These are phyloP conservation scores for Pythium apleroticum DNA, from an alignment of 352 stramenopile genomes.

Conservation along the genomic window DNA sequence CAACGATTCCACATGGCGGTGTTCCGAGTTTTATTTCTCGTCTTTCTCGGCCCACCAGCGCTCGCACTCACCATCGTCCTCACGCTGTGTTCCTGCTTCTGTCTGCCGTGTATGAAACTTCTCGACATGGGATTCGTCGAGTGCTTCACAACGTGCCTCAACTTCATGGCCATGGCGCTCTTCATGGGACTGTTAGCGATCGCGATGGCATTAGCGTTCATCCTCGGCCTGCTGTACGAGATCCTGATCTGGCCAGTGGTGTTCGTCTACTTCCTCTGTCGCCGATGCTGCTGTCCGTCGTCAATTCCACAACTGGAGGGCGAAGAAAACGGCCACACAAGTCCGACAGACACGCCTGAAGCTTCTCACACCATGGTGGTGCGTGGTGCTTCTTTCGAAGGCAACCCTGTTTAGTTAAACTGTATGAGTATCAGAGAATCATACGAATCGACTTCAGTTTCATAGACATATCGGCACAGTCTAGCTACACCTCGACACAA, in stretches of 20 bases:
- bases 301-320: background rate
- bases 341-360: background rate
- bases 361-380: background rate
- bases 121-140: conserved; percentile 46
- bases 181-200: conserved; percentile 11
- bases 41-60: conserved; percentile 64
- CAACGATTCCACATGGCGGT: conserved; percentile 39
- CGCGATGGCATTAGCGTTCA: conserved; percentile 8
- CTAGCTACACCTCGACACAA: no score
- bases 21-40: conserved; percentile 54
- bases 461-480: no score
- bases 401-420: no score
- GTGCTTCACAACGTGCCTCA: conserved; percentile 68
- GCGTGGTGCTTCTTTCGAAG: background rate
- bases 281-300: background rate
- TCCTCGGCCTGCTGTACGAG: conserved; percentile 3
- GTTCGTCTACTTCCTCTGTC: background rate
- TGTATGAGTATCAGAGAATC: no score
- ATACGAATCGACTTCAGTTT: no score
- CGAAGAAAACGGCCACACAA: background rate
- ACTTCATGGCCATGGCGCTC: conserved; percentile 19
- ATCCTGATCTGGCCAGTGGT: conserved; percentile 1
- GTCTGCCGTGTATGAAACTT: conserved; percentile 52
- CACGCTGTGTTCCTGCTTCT: conserved; percentile 63
- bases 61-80: conserved; percentile 59